phyloP scores from a whole-genome alignment of 1,139 yeast species.

The Yamadazyma aaseri region DNA sequence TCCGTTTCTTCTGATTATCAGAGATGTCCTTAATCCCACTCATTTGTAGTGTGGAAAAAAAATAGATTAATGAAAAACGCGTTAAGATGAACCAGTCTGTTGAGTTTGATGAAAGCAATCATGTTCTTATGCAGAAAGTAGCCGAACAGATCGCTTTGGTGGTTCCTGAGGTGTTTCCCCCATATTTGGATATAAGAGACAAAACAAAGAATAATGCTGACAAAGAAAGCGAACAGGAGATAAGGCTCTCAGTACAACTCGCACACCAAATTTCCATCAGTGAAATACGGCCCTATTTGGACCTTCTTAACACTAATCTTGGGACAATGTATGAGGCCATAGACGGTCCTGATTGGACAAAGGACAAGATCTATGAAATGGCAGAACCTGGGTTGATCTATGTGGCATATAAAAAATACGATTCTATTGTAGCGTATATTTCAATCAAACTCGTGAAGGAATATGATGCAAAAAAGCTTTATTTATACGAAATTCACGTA shows the following conservation, averaged over 20 bases:
- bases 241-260: neutral
- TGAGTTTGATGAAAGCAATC: conserved; percentile 21
- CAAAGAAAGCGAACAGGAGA: neutral
- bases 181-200: too few species aligned
- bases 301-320: conserved; percentile 30
- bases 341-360: conserved; percentile 45
- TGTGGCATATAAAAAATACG: conserved; percentile 21
- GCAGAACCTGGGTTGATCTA: conserved; percentile 43
- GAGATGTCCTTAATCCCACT: conserved; percentile 5
- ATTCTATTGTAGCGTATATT: conserved; percentile 37
- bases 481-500: conserved; percentile 57
- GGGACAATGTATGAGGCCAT: conserved; percentile 26
- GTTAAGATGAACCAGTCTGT: too few species aligned
- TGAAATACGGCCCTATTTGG: conserved; percentile 17
- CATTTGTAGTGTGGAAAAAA: neutral
- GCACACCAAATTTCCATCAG: neutral
- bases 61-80: neutral
- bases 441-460: conserved; percentile 40
- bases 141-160: conserved; percentile 16
- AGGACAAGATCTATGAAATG: conserved; percentile 46
- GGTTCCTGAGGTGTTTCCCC: conserved; percentile 17
- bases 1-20: conserved; percentile 20
- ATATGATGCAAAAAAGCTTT: conserved; percentile 34
- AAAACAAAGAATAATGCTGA: too few species aligned
- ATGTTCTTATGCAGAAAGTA: conserved; percentile 16